These are phyloP conservation scores for Berberis thunbergii DNA, from an alignment of 164 flowering plant genomes.

Conservation along the genomic window DNA sequence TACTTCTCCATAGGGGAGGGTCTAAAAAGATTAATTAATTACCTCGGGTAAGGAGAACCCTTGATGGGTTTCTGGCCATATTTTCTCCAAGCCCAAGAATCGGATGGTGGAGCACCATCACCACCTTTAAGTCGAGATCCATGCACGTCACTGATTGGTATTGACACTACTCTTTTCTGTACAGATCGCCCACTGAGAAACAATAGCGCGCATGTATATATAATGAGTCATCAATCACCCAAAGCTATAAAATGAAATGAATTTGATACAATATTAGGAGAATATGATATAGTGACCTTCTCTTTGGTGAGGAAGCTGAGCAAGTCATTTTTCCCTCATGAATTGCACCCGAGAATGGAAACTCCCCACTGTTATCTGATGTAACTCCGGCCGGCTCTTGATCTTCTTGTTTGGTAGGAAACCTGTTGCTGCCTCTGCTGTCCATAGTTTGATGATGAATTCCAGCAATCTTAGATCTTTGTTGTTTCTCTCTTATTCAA, in stretches of 20 bases:
- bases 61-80: slow-evolving; percentile 97
- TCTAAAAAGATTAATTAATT: not conserved
- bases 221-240: not conserved
- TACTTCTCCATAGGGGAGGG: too few species aligned
- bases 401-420: slow-evolving; percentile 28
- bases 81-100: slow-evolving; percentile 92
- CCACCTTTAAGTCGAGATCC: slow-evolving; percentile 46
- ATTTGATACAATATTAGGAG: not conserved
- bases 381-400: slow-evolving; percentile 8
- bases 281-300: slow-evolving; percentile 28
- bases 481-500: too few species aligned
- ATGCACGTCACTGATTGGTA: slow-evolving; percentile 62
- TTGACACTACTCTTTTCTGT: slow-evolving; percentile 63
- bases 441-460: slow-evolving; percentile 23
- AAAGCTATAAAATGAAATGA: not conserved
- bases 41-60: slow-evolving; percentile 88
- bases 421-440: slow-evolving; percentile 29
- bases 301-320: slow-evolving; percentile 38
- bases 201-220: not conserved
- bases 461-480: not conserved
- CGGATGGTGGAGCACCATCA: slow-evolving; percentile 64
- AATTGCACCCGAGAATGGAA: slow-evolving; percentile 21
- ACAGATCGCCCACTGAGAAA: slow-evolving; percentile 37
- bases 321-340: slow-evolving; percentile 22
- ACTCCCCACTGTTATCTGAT: slow-evolving; percentile 27